These are phyloP conservation scores for Camellia oleifera DNA, from an alignment of 179 eudicot genomes.

Conservation along the genomic window DNA sequence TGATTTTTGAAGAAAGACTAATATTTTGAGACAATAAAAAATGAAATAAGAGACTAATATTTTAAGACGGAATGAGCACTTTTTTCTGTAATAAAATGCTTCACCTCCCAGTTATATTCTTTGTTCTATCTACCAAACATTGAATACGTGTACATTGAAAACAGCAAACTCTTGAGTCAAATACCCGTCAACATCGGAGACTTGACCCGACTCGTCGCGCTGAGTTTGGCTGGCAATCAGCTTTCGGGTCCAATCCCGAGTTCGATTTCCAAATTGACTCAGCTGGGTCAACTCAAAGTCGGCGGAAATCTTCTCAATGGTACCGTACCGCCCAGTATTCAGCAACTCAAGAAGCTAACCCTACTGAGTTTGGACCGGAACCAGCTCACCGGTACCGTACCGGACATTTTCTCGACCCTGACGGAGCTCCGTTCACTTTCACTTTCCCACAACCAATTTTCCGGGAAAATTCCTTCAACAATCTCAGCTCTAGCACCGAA, in stretches of 20 bases:
- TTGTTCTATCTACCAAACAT: too few species aligned
- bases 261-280: slow-evolving; percentile 38
- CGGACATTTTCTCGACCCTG: slow-evolving; percentile 40
- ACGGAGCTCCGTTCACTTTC: slow-evolving; percentile 20
- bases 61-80: too few species aligned
- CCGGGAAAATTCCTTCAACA: slow-evolving; percentile 41
- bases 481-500: slow-evolving; percentile 30
- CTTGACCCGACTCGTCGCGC: slow-evolving; percentile 24
- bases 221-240: slow-evolving; percentile 32
- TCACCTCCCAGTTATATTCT: too few species aligned
- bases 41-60: too few species aligned
- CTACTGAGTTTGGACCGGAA: slow-evolving; percentile 28
- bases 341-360: slow-evolving; percentile 29
- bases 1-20: too few species aligned
- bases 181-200: slow-evolving; percentile 34
- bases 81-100: too few species aligned
- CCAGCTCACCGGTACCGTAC: slow-evolving; percentile 37
- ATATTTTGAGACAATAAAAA: too few species aligned
- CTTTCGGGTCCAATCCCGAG: slow-evolving; percentile 43
- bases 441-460: slow-evolving; percentile 37
- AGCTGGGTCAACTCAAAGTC: slow-evolving; percentile 34
- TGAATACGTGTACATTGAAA: slow-evolving; percentile 14
- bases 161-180: slow-evolving; percentile 42
- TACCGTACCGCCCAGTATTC: slow-evolving; percentile 27
- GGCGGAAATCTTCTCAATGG: slow-evolving; percentile 44